Evolutionary conservation across 306 rosid species (phyloP).

Genomic region (Cyamopsis tetragonoloba): DNA sequence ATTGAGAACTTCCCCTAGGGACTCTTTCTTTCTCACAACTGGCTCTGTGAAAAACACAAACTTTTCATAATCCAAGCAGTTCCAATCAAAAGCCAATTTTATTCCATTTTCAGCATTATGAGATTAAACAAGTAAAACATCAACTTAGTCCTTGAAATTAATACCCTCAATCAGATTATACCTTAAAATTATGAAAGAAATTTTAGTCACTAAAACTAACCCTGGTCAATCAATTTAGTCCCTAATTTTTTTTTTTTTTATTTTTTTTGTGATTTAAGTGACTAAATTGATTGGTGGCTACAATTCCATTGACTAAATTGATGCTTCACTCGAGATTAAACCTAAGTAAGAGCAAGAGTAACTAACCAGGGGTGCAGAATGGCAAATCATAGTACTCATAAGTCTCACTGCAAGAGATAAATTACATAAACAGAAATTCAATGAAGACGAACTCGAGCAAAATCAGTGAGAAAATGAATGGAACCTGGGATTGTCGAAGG

Average conservation of each 20-base stretch:
- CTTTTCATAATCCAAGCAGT: constrained; percentile 24
- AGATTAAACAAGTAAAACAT: too few relatives aligned
- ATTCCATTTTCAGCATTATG: constrained; percentile 14
- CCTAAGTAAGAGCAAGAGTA: constrained; percentile 23
- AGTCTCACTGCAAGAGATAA: constrained; percentile 58
- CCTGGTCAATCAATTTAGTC: too few relatives aligned
- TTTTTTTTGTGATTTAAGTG: too few relatives aligned
- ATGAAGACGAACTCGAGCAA: not conserved
- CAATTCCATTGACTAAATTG: too few relatives aligned
- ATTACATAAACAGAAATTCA: constrained; percentile 16
- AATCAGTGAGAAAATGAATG: not conserved
- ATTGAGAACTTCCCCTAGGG: constrained; percentile 82
- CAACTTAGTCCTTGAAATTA: too few relatives aligned
- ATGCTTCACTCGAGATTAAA: too few relatives aligned
- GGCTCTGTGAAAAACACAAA: constrained; percentile 52
- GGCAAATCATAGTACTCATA: constrained; percentile 77
- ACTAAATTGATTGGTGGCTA: too few relatives aligned
- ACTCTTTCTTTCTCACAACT: constrained; percentile 60
- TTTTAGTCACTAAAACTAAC: too few relatives aligned
- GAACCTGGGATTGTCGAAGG: constrained; percentile 87
- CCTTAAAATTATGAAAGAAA: too few relatives aligned
- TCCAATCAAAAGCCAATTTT: constrained; percentile 5
- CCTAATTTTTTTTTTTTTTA: too few relatives aligned
- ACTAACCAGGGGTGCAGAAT: constrained; percentile 82
- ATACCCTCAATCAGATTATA: too few relatives aligned